Base-by-base conservation (phyloP, 148 eudicot genomes). In the Salicornia ramosissima region DNA sequence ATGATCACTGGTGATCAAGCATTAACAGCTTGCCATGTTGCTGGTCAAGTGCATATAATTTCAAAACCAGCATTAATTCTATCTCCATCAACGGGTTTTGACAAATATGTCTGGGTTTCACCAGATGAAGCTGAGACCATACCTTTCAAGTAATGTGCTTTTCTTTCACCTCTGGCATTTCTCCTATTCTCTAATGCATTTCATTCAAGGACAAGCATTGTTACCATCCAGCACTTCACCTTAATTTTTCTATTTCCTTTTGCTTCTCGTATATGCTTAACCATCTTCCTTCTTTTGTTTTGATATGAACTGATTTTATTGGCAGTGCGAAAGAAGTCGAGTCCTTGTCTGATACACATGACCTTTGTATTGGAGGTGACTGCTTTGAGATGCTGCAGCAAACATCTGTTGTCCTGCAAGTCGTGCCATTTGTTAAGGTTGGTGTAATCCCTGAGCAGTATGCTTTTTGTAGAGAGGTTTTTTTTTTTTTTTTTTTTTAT, bases 1-100 rank as follows among this genome's bases (percentile, higher is more conserved):
- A 93, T 93, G 98, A 93, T 93, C 53, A 93, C 98, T 64, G 98
- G 98, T 46, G 98, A 93, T 79, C 98, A 93, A 83, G 96, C 98
- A 66, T 80, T 93, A 80, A 93, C 98, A 45, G 98, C 98, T 73
- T 88, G 98, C 75, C 98, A 93, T 82, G 98, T 93, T 79, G 98
- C 97, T 70, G 78, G 83, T 69, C 97, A 93, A 93, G 97, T 93
- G 76, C 85, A 93, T 79, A 93, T 93, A 43, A 75, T 93, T 68
- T 84, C 97, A 57, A 85, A 80, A 75, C 88, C 97, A 22, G 86
- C 88, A 40, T 77, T 93, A 60, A 88, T 93, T 83, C 86, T 92
- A 63, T 74, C 82, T 33, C 86, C 72, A 24, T 74, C 80, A 31
- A 84, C 69, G 74, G 78, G 66, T 46, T 67, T 67, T 55, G 76